Evolutionary conservation across 768 basidiomycete genomes (phyloP).

Genomic region (Lentinula raphanica): DNA sequence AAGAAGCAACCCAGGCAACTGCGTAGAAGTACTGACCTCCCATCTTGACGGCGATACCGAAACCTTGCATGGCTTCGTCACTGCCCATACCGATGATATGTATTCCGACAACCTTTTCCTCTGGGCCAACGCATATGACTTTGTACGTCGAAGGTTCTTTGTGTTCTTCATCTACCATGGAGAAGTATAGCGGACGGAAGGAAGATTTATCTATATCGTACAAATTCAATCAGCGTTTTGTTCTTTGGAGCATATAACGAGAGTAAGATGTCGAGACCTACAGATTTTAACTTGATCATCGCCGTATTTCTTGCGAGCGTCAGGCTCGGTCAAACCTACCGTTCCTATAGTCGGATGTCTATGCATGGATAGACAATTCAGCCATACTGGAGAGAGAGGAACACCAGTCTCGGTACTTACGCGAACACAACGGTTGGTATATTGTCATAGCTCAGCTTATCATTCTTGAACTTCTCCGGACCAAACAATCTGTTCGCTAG

Average conservation of each 20-base stretch:
- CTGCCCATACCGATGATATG: constrained; percentile 90
- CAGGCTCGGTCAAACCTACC: constrained; percentile 89
- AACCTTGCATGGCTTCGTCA: constrained; percentile 95
- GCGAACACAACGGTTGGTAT: constrained; percentile 97
- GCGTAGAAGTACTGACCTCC: constrained; percentile 51
- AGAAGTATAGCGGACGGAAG: constrained; percentile 86
- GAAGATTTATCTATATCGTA: constrained; percentile 59
- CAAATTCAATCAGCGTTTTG: too few relatives aligned
- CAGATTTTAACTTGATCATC: constrained; percentile 86
- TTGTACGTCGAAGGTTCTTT: constrained; percentile 96
- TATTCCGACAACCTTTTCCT: constrained; percentile 94
- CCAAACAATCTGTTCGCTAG: constrained; percentile 90
- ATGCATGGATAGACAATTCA: too few relatives aligned
- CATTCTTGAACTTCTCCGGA: constrained; percentile 74
- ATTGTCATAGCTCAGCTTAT: constrained; percentile 84
- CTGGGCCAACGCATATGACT: constrained; percentile 77
- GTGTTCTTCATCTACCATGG: constrained; percentile 83
- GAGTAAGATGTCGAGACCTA: constrained; percentile 37
- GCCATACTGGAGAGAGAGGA: constrained; percentile 3
- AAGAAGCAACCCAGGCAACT: too few relatives aligned
- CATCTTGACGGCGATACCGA: constrained; percentile 98
- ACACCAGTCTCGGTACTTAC: constrained; percentile 40
- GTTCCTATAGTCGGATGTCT: constrained; percentile 96
- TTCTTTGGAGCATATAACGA: too few relatives aligned
- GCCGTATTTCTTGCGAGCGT: constrained; percentile 86